phyloP scores from a whole-genome alignment of 768 basidiomycete genomes.

The Hysterangium stoloniferum region DNA sequence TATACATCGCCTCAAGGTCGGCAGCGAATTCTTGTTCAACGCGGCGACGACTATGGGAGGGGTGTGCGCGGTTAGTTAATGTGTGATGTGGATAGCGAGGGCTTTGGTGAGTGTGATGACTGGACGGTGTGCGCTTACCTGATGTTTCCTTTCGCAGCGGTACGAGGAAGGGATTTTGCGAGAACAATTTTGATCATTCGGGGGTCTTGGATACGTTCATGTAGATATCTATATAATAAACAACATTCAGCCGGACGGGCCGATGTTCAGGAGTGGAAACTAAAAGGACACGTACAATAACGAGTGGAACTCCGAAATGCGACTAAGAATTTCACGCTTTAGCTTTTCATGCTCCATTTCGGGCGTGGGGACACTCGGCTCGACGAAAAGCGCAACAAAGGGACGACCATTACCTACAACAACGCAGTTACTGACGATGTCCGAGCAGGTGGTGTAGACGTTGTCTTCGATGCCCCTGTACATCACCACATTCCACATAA shows the following conservation, averaged over 20 bases:
- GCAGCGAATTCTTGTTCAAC: constrained; percentile 8
- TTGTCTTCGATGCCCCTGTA: constrained; percentile 29
- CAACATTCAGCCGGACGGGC: not conserved
- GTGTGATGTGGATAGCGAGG: not conserved
- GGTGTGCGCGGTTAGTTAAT: not conserved
- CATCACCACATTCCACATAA: not conserved
- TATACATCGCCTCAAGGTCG: constrained; percentile 7
- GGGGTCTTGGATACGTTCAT: constrained; percentile 22
- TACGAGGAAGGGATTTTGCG: constrained; percentile 12
- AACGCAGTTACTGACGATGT: constrained; percentile 24
- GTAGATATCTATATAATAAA: constrained; percentile 10
- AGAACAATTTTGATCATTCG: constrained; percentile 19
- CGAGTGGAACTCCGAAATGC: constrained; percentile 20
- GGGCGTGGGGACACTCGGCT: constrained; percentile 14
- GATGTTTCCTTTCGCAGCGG: constrained; percentile 14
- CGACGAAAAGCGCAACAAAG: constrained; percentile 23
- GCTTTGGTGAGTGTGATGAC: no score
- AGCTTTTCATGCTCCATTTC: constrained; percentile 6
- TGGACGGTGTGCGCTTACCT: not conserved
- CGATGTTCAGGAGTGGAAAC: no score
- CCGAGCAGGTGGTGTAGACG: constrained; percentile 19
- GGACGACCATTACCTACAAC: constrained; percentile 28
- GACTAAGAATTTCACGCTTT: constrained; percentile 20
- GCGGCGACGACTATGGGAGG: not conserved
- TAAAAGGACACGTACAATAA: constrained; percentile 14